Conservation (phyloP, 257 asterid species). For the Lycium barbarum region DNA sequence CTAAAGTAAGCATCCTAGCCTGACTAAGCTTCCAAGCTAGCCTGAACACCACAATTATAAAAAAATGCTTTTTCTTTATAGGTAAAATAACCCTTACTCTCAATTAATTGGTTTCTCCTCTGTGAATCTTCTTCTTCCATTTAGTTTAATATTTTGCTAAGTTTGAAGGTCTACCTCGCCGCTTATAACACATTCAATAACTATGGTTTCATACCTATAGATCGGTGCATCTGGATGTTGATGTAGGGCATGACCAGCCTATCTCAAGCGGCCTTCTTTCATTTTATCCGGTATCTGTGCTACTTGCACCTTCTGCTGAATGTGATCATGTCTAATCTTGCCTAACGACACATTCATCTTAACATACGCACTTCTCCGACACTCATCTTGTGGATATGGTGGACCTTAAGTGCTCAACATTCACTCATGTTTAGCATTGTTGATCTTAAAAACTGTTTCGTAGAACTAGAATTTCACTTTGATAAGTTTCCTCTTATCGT, state of each 20-base stretch:
- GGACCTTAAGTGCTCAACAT: neutral
- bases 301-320: neutral
- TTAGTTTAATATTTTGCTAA: neutral
- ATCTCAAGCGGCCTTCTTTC: constrained; percentile 10
- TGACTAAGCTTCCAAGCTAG: too few species aligned
- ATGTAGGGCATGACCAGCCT: neutral
- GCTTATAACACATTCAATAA: neutral
- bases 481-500: neutral
- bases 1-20: too few species aligned
- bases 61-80: too few species aligned
- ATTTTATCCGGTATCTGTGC: neutral
- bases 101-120: too few species aligned
- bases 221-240: neutral
- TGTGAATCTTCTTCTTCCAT: neutral
- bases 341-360: neutral
- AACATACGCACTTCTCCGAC: neutral
- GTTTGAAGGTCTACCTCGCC: neutral
- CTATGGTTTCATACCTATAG: neutral
- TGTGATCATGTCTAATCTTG: neutral
- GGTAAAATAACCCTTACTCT: too few species aligned
- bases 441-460: neutral
- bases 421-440: neutral
- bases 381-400: constrained; percentile 10
- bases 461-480: neutral
- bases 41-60: too few species aligned